Conservation (phyloP, 2,329 filamentous ascomycete species). For the Tolypocladium guangdongense region DNA sequence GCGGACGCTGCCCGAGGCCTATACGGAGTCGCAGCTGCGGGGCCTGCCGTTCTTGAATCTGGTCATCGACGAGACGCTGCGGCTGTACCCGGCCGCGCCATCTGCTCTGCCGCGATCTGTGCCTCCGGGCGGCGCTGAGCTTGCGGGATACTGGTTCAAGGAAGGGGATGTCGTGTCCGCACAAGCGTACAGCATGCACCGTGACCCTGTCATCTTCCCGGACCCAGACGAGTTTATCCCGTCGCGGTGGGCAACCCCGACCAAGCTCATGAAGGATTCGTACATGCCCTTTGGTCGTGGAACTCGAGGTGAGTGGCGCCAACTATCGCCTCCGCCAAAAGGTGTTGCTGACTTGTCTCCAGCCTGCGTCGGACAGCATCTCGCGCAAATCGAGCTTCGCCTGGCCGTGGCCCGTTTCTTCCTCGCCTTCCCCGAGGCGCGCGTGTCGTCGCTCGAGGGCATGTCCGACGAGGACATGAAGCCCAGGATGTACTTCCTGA, state of each 20-base stretch:
- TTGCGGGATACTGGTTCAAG: constrained; percentile 28
- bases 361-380: constrained; percentile 44
- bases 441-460: constrained; percentile 18
- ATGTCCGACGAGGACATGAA: constrained; percentile 26
- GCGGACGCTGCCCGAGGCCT: constrained; percentile 16
- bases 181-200: constrained; percentile 37
- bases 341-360: neutral
- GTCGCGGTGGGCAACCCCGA: constrained; percentile 11
- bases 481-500: constrained; percentile 20
- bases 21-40: constrained; percentile 8
- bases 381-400: constrained; percentile 45
- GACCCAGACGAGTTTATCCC: constrained; percentile 21
- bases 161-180: constrained; percentile 27
- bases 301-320: constrained; percentile 23
- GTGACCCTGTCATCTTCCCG: constrained; percentile 26
- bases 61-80: constrained; percentile 33
- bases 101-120: constrained; percentile 27
- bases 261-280: constrained; percentile 31
- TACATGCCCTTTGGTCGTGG: constrained; percentile 44
- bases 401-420: constrained; percentile 42
- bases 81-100: constrained; percentile 30
- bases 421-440: constrained; percentile 27
- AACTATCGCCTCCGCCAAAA: neutral
- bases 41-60: constrained; percentile 27
- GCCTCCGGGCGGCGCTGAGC: constrained; percentile 24